Conservation (phyloP, 371 early-diverging fungal genomes). For the Lichtheimia ornata region DNA sequence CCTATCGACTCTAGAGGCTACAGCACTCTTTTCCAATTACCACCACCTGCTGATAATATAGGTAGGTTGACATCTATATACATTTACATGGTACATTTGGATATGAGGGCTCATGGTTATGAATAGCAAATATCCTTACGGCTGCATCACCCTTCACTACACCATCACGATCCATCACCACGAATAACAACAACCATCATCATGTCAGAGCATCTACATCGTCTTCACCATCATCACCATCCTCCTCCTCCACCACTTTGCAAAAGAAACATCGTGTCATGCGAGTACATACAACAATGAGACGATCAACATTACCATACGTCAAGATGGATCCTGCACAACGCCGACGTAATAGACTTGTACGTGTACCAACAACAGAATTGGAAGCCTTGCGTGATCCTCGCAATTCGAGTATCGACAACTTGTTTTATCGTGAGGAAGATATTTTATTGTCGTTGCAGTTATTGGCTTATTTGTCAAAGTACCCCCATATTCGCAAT, state of each 20-base stretch:
- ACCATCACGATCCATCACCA: slow-evolving; percentile 2
- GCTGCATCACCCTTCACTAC: background rate
- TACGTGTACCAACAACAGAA: slow-evolving; percentile 18
- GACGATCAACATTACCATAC: slow-evolving; percentile 46
- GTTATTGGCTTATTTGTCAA: slow-evolving; percentile 84
- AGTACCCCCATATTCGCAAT: slow-evolving; percentile 75
- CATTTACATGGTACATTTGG: too few species aligned
- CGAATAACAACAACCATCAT: background rate
- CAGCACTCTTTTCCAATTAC: background rate
- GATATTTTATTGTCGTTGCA: slow-evolving; percentile 85
- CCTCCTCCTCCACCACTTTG: background rate
- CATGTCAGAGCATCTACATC: slow-evolving; percentile 7
- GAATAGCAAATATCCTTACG: background rate
- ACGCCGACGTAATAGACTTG: slow-evolving; percentile 32
- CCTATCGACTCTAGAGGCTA: slow-evolving; percentile 3
- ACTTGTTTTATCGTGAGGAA: slow-evolving; percentile 74
- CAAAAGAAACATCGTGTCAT: slow-evolving; percentile 1
- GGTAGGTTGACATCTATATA: background rate
- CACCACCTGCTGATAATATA: slow-evolving; percentile 11
- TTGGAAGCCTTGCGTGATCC: slow-evolving; percentile 19
- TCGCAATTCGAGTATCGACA: slow-evolving; percentile 29
- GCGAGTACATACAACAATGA: background rate
- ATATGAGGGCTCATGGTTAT: too few species aligned
- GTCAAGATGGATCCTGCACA: slow-evolving; percentile 30
- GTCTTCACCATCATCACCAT: slow-evolving; percentile 1